A percentile compares a stretch with the other conserved stretches of the same genome.
phyloP scores from a whole-genome alignment of 495 filamentous ascomycete species.

The Pseudevernia furfuracea region DNA sequence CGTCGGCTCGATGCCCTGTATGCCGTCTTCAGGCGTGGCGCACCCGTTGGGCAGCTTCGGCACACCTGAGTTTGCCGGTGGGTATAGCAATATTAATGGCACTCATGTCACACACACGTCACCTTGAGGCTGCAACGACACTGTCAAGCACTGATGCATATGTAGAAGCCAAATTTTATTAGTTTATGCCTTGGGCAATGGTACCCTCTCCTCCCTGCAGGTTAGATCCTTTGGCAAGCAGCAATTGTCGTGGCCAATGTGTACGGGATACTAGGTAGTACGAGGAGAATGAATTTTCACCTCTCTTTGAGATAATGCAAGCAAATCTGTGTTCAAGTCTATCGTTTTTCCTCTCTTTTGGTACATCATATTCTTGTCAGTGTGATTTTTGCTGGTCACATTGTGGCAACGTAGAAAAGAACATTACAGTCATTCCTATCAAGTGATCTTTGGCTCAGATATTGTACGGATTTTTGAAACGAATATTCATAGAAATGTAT shows the following conservation, averaged over 20 bases:
- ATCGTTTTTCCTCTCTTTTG: neutral
- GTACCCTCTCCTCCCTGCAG: neutral
- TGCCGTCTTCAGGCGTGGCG: neutral
- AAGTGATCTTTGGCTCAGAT: neutral
- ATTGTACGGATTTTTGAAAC: neutral
- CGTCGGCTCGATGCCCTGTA: neutral
- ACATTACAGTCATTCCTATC: no score
- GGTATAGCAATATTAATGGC: neutral
- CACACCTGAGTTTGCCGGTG: neutral
- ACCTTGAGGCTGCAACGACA: neutral
- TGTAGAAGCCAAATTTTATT: neutral
- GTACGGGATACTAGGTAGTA: neutral
- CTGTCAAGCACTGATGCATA: neutral
- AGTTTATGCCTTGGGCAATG: neutral
- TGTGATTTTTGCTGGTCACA: neutral
- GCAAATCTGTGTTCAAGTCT: neutral
- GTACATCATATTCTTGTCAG: neutral
- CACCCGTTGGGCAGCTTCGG: neutral
- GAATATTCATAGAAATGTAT: neutral
- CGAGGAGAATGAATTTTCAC: neutral
- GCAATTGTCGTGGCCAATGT: neutral
- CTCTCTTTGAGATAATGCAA: neutral
- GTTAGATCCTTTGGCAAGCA: neutral
- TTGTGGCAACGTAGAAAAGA: neutral
- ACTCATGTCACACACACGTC: neutral